A percentile compares a stretch with the other conserved stretches of the same genome.
Evolutionary conservation across 306 rosid species (phyloP).

Genomic region (Cicer cuneatum): DNA sequence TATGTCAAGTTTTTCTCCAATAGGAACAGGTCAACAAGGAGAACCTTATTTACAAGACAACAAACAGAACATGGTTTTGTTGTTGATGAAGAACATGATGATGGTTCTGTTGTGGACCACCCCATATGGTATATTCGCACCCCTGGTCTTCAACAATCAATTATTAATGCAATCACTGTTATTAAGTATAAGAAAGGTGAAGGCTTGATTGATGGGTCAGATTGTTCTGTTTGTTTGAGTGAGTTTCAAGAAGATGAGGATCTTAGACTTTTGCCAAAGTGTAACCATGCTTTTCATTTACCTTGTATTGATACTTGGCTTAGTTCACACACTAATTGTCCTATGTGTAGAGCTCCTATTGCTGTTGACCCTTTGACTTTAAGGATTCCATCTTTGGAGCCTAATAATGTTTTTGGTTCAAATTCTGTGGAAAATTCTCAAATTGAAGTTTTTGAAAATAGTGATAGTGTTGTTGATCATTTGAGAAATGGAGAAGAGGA

Average conservation of each 20-base stretch:
- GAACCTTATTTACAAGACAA: background rate
- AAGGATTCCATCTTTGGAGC: constrained; percentile 36
- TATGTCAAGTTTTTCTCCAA: constrained; percentile 50
- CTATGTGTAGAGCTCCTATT: constrained; percentile 85
- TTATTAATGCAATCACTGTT: constrained; percentile 67
- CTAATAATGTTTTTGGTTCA: constrained; percentile 22
- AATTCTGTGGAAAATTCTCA: constrained; percentile 41
- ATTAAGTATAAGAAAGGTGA: constrained; percentile 66
- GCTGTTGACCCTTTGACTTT: constrained; percentile 28
- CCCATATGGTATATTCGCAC: constrained; percentile 88
- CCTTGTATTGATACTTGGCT: constrained; percentile 96
- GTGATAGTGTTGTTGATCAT: constrained; percentile 18
- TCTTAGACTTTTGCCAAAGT: constrained; percentile 77
- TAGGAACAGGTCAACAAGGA: constrained; percentile 36
- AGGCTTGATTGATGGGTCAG: constrained; percentile 78
- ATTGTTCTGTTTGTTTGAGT: constrained; percentile 79
- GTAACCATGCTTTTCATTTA: constrained; percentile 85
- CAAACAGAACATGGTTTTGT: constrained; percentile 43
- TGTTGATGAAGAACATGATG: constrained; percentile 60
- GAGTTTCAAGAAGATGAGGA: constrained; percentile 81
- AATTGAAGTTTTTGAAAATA: constrained; percentile 21
- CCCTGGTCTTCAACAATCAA: constrained; percentile 64
- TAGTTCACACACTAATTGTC: constrained; percentile 82
- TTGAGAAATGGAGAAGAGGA: constrained; percentile 24
- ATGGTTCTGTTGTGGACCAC: constrained; percentile 66